Conservation (phyloP, 495 filamentous ascomycete genomes). For the Hyphodiscus hymeniophilus region DNA sequence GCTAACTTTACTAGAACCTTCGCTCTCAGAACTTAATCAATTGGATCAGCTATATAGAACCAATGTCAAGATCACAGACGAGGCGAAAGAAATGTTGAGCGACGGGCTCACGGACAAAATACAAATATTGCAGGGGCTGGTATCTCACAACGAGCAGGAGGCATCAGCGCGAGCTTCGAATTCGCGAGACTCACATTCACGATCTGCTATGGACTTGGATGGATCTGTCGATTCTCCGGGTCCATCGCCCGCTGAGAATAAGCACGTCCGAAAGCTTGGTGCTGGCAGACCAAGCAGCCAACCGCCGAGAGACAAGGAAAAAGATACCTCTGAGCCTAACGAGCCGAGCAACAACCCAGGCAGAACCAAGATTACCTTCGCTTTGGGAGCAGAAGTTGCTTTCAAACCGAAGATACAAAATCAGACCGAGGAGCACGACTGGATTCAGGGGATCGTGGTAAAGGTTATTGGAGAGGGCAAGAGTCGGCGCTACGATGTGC, state of each 20-base stretch:
- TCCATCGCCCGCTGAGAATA: slow-evolving; percentile 48
- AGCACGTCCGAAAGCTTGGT: slow-evolving; percentile 19
- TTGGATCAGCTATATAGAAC: slow-evolving; percentile 54
- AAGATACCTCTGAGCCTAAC: background rate
- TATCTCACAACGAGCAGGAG: slow-evolving; percentile 21
- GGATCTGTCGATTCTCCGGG: slow-evolving; percentile 60
- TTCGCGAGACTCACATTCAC: slow-evolving; percentile 45
- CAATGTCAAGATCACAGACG: slow-evolving; percentile 53
- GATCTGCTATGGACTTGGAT: slow-evolving; percentile 59
- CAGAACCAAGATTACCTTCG: slow-evolving; percentile 11
- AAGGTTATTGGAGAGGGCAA: slow-evolving; percentile 77
- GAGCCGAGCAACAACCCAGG: background rate
- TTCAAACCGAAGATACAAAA: slow-evolving; percentile 41
- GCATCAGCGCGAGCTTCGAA: slow-evolving; percentile 24
- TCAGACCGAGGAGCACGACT: slow-evolving; percentile 61
- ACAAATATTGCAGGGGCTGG: slow-evolving; percentile 51
- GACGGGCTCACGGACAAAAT: slow-evolving; percentile 53
- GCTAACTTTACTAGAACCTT: slow-evolving; percentile 11
- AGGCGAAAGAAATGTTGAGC: slow-evolving; percentile 49
- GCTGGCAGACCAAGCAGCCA: slow-evolving; percentile 43
- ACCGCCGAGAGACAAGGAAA: slow-evolving; percentile 23
- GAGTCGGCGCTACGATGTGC: slow-evolving; percentile 87
- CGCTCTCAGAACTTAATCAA: slow-evolving; percentile 28
- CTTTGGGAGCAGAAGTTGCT: slow-evolving; percentile 3
- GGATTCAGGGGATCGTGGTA: slow-evolving; percentile 87